Conservation (phyloP, 2,329 filamentous ascomycete species). For the Trichophyton benhamiae region DNA sequence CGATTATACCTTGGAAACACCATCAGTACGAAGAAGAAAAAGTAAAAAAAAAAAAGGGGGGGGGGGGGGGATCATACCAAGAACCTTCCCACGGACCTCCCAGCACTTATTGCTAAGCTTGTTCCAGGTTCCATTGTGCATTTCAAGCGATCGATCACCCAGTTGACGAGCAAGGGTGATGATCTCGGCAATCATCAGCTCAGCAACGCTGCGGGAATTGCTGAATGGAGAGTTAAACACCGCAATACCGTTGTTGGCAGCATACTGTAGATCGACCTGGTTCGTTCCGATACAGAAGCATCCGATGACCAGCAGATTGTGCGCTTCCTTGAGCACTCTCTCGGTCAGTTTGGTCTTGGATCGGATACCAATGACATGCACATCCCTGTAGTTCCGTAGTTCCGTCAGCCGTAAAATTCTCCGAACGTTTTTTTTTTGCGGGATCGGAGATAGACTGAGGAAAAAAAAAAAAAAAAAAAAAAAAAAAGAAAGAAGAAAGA, state of each 20-base stretch:
- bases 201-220: slow-evolving; percentile 92
- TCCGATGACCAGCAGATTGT: slow-evolving; percentile 87
- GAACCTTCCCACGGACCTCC: slow-evolving; percentile 95
- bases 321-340: slow-evolving; percentile 73
- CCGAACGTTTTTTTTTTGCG: background rate
- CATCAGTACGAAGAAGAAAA: background rate
- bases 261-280: slow-evolving; percentile 35
- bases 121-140: slow-evolving; percentile 93
- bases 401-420: background rate
- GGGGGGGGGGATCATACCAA: slow-evolving; percentile 48
- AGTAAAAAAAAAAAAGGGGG: background rate
- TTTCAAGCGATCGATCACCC: slow-evolving; percentile 81
- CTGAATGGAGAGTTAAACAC: slow-evolving; percentile 99
- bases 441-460: background rate
- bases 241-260: slow-evolving; percentile 55
- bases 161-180: slow-evolving; percentile 85
- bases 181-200: slow-evolving; percentile 89
- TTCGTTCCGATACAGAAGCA: slow-evolving; percentile 98
- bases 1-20: slow-evolving; percentile 57
- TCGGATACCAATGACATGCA: slow-evolving; percentile 94
- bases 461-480: background rate
- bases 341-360: slow-evolving; percentile 93
- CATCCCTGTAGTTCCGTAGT: slow-evolving; percentile 47
- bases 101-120: slow-evolving; percentile 95
- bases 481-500: background rate